Percentiles rank a stretch among this genome's conserved stretches.
Conservation (phyloP, 306 rosid genomes). For the Coriaria nepalensis region DNA sequence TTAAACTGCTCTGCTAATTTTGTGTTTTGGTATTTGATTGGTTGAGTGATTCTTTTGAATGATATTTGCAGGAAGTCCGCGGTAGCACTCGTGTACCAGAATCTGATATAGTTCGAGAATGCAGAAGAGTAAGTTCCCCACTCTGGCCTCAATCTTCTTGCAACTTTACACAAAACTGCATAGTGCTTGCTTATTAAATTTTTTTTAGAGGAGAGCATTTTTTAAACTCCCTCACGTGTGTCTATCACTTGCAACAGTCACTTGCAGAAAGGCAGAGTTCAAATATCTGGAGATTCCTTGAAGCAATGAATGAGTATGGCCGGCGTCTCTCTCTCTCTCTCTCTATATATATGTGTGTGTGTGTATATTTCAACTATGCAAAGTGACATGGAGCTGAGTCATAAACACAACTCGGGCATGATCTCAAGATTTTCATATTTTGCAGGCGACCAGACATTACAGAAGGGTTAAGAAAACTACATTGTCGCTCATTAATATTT, state of each 20-base stretch:
- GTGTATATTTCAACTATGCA: too few relatives aligned
- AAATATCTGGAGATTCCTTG: constrained; percentile 84
- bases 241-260: constrained; percentile 37
- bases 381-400: too few relatives aligned
- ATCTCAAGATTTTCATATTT: neutral
- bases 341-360: neutral
- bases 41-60: constrained; percentile 8
- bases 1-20: constrained; percentile 1
- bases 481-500: constrained; percentile 83
- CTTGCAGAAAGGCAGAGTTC: constrained; percentile 73
- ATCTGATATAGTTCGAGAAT: constrained; percentile 65
- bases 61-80: constrained; percentile 55
- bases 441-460: constrained; percentile 76
- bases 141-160: neutral
- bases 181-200: neutral
- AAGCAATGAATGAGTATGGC: constrained; percentile 78
- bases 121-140: constrained; percentile 69
- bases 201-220: too few relatives aligned
- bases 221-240: constrained; percentile 6
- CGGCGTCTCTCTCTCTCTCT: constrained; percentile 3
- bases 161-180: neutral
- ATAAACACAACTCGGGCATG: neutral
- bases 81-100: constrained; percentile 57
- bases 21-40: constrained; percentile 7
- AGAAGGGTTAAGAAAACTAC: constrained; percentile 58